Conservation (phyloP, 192 early-diverging fungal species). For the Spizellomyces punctatus region DNA sequence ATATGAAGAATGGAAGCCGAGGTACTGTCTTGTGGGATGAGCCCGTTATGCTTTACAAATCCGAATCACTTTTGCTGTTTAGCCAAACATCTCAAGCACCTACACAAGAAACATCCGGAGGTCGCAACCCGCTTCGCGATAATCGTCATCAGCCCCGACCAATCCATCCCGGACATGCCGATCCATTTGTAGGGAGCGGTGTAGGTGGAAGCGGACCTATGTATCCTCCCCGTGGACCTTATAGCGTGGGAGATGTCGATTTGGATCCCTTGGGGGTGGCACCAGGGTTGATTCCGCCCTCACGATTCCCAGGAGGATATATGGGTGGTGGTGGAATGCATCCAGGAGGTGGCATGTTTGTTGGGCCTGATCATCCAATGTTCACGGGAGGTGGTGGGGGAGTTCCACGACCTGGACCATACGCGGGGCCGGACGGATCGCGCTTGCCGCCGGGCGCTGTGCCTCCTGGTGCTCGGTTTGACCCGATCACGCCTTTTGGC, state of each 20-base stretch:
- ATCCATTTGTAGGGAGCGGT: not conserved
- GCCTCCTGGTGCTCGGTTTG: slow-evolving; percentile 82
- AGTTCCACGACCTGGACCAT: slow-evolving; percentile 42
- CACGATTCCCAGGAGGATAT: slow-evolving; percentile 15
- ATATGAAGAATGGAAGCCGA: slow-evolving; percentile 52
- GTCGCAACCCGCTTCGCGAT: not conserved
- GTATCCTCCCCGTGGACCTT: slow-evolving; percentile 45
- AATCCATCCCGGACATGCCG: not conserved
- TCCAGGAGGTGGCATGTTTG: slow-evolving; percentile 79
- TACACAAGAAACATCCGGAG: not conserved
- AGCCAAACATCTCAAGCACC: too few relatives aligned
- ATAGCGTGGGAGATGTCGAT: slow-evolving; percentile 71
- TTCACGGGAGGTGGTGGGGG: slow-evolving; percentile 60
- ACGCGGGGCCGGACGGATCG: slow-evolving; percentile 50
- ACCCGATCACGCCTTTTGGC: slow-evolving; percentile 86
- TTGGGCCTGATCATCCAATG: slow-evolving; percentile 88
- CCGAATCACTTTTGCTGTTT: too few relatives aligned
- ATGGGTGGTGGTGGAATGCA: slow-evolving; percentile 45
- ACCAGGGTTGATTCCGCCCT: slow-evolving; percentile 33
- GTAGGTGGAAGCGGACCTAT: not conserved
- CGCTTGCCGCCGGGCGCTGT: slow-evolving; percentile 57
- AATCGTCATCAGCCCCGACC: not conserved
- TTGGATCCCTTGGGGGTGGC: slow-evolving; percentile 65
- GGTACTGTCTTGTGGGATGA: not conserved
- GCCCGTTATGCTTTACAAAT: not conserved